These are phyloP conservation scores for Aureobasidium subglaciale DNA, from an alignment of 2,329 filamentous ascomycete genomes.

Conservation along the genomic window DNA sequence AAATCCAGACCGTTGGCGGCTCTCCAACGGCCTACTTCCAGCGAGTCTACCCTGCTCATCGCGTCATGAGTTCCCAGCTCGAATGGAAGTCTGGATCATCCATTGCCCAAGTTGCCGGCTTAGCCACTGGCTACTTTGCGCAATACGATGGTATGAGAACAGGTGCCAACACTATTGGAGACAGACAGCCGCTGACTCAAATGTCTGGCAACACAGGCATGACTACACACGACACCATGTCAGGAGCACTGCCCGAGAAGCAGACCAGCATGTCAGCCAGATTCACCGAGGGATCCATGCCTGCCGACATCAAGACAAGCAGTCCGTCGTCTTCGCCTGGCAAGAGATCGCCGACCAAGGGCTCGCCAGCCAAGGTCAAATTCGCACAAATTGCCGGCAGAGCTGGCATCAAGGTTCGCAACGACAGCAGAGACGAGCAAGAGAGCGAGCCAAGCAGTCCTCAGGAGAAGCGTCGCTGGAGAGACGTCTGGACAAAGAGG, in stretches of 20 bases:
- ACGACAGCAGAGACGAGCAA: conserved; percentile 19
- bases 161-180: conserved; percentile 7
- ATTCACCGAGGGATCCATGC: conserved; percentile 18
- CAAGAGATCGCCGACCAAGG: conserved; percentile 19
- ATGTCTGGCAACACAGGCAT: conserved; percentile 14
- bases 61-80: conserved; percentile 26
- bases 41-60: conserved; percentile 17
- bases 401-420: conserved; percentile 32
- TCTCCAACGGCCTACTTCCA: conserved; percentile 15
- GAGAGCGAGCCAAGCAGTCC: conserved; percentile 19
- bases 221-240: background rate
- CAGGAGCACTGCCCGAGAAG: conserved; percentile 4
- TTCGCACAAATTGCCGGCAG: conserved; percentile 42
- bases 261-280: background rate
- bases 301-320: conserved; percentile 8
- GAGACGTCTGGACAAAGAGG: conserved; percentile 27
- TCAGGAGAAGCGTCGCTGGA: conserved; percentile 27
- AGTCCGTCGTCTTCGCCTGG: conserved; percentile 14
- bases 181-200: conserved; percentile 15
- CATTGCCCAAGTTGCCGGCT: conserved; percentile 26
- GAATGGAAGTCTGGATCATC: conserved; percentile 28
- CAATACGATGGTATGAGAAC: conserved; percentile 28
- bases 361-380: conserved; percentile 39
- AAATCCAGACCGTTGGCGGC: conserved; percentile 11
- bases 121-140: conserved; percentile 27